Base-by-base conservation (phyloP, 2,329 filamentous ascomycete species). In the Hirsutella thompsonii region DNA sequence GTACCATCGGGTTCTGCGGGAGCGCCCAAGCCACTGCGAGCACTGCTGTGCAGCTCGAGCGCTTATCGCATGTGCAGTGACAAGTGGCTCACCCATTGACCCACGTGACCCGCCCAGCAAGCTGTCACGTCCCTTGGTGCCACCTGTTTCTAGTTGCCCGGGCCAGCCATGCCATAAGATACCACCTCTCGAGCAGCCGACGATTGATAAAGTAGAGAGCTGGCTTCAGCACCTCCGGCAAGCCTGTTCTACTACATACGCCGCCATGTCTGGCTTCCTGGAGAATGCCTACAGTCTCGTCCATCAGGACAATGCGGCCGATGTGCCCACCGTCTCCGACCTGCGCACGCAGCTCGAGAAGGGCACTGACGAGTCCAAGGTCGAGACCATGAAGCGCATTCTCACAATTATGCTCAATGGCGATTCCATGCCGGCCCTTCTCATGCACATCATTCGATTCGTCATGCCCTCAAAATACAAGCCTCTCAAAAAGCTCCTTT, bases 401-500 rank as follows among this genome's bases (percentile, higher is more conserved):
- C 69, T 96, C 59, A 94, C 86, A 48, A 79, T 95, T 59, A 96
- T 98, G 92, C 78, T 98, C 57, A 96, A 96, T 62, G 92, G 92
- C 52, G 90, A 98, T 59, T 81, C 92, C 33, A 92, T 98, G 82
- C 83, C 89, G 20, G 81, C 88, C 52, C 74, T 98, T 18, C 79
- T 98, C 53, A 98, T 98, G 92, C 92, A 96, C 69, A 98, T 98
- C 58, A 98, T 98, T 63, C 87, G 92, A 61, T 98, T 98, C 61
- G 89, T 98, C 54, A 98, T 98, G 92, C 92, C 92, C 13, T 94
- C 88, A 48, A 95, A 93, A 70, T 87, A 84, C 64, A 98, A 98
- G 69, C 71, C 83, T 34, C 71, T 98, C 55, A 98, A 98, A 77
- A 98, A 98, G 71, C 75, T 98, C 46, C 76, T 98, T 42, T 98